Evolutionary conservation across 2,329 filamentous ascomycete species (phyloP), one percentile per base, ranked within the genome.

Genomic region (Neodidymelliopsis sp.): DNA sequence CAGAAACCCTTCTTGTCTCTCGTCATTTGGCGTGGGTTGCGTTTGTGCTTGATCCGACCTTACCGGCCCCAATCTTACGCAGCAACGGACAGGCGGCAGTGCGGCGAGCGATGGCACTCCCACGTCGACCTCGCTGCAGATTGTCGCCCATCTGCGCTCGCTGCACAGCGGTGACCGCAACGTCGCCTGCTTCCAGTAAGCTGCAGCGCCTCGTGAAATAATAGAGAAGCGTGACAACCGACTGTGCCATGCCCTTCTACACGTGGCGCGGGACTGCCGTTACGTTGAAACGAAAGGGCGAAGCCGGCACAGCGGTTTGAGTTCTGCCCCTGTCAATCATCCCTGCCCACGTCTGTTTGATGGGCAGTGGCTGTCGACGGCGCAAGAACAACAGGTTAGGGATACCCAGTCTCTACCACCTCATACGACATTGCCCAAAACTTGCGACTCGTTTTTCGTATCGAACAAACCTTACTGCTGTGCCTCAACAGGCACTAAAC

Each of bases 291-390:
- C 64, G 16, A 40, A 56, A 60, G 48, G 45, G 51, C 53, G 42
- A 57, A 60, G 59, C 65, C 65, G 60, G 54, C 56, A 48, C 47
- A 37, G 42, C 56, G 64, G 65, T 66, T 60, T 46, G 52, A 49
- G 53, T 58, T 55, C 35, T 37, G 37, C 52, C 56, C 53, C 56
- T 59, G 50, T 48, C 50, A 57, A 54, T 49, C 56, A 61, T 56
- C 62, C 51, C 47, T 45, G 44, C 37, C 11, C 35, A 30, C 13
- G 29, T 24, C 20, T 45, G 35, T 45, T 45, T 41, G 40, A 55
- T 56, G 49, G 51, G 43, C 52, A 53, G 30, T 57, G 53, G 50
- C 48, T 46, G 53, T 53, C 38, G 54, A 60, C 60, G 54, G 60
- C 53, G 46, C 53, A 47, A 45, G 30, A 42, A 16, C 40, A 50